Percentiles rank a stretch among this genome's conserved stretches.
phyloP scores from a whole-genome alignment of 108 stramenopile species.

The Cyclotella sp. region DNA sequence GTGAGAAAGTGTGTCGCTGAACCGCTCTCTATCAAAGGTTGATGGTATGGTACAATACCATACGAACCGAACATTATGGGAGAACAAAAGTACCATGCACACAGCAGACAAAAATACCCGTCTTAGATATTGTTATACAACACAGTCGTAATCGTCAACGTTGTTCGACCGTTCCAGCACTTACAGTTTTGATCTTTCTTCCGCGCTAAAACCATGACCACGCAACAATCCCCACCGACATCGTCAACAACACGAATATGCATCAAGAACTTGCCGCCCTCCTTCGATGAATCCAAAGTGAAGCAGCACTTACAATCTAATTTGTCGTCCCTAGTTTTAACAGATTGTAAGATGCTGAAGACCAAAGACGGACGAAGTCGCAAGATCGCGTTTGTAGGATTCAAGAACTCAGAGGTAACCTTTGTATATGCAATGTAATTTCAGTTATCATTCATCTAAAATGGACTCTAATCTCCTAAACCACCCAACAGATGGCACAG shows the following conservation, averaged over 20 bases:
- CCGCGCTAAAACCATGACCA: conserved; percentile 9
- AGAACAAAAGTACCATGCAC: too few species aligned
- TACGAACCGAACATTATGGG: too few species aligned
- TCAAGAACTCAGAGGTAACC: conserved; percentile 45
- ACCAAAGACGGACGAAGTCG: conserved; percentile 71
- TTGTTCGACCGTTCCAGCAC: too few species aligned
- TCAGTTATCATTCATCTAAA: neutral
- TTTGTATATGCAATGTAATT: neutral
- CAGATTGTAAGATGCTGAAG: conserved; percentile 78
- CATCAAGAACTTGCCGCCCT: conserved; percentile 85
- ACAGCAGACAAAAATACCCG: too few species aligned
- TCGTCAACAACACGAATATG: conserved; percentile 71
- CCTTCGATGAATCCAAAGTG: conserved; percentile 66
- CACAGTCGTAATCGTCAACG: too few species aligned
- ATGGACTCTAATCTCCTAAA: neutral
- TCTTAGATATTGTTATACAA: too few species aligned
- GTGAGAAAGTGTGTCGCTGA: too few species aligned
- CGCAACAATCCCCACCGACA: conserved; percentile 8
- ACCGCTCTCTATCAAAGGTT: too few species aligned
- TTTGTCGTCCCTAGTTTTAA: conserved; percentile 51
- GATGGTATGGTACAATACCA: too few species aligned
- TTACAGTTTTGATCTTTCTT: neutral
- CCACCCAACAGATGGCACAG: conserved; percentile 49
- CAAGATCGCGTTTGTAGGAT: conserved; percentile 87
- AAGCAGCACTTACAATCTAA: conserved; percentile 53